Conservation (phyloP, 139 green algal species). For the Pleodorina starrii region DNA sequence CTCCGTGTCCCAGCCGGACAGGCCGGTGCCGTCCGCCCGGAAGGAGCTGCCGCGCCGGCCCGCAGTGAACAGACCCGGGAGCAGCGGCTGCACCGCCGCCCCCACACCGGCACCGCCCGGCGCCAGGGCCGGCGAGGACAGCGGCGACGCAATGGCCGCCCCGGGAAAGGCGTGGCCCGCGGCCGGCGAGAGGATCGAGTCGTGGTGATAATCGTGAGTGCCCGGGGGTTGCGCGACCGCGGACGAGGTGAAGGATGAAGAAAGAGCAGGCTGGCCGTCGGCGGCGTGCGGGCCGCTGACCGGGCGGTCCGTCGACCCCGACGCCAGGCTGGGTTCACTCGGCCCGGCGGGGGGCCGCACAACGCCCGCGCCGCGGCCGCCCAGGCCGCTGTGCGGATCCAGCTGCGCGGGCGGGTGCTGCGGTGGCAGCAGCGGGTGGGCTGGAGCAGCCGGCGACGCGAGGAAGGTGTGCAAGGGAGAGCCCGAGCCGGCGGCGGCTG, state of each 20-base stretch:
- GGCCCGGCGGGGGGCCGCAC: no score
- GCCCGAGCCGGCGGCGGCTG: not conserved
- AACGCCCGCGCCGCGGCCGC: not conserved
- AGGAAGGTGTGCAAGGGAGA: not conserved
- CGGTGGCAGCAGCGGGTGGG: constrained; percentile 4
- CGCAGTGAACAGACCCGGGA: not conserved
- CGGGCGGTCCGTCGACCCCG: not conserved
- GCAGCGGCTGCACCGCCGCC: not conserved
- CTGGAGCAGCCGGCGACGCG: not conserved
- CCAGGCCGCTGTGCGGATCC: not conserved
- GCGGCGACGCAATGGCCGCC: no score
- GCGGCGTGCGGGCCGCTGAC: not conserved
- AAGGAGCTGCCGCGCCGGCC: constrained; percentile 15
- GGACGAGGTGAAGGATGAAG: not conserved
- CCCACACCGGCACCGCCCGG: no score
- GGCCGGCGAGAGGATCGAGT: not conserved
- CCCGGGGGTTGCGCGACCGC: not conserved
- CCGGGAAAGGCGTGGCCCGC: not conserved
- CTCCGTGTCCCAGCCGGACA: constrained; percentile 34
- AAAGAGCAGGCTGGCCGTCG: not conserved
- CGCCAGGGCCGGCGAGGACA: no score
- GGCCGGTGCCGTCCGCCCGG: not conserved
- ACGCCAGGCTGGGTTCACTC: not conserved
- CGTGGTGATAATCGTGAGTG: not conserved
- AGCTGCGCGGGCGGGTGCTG: not conserved